Evolutionary conservation across 2,329 filamentous ascomycete species (phyloP).

Genomic region (Cordyceps cateniannulata): DNA sequence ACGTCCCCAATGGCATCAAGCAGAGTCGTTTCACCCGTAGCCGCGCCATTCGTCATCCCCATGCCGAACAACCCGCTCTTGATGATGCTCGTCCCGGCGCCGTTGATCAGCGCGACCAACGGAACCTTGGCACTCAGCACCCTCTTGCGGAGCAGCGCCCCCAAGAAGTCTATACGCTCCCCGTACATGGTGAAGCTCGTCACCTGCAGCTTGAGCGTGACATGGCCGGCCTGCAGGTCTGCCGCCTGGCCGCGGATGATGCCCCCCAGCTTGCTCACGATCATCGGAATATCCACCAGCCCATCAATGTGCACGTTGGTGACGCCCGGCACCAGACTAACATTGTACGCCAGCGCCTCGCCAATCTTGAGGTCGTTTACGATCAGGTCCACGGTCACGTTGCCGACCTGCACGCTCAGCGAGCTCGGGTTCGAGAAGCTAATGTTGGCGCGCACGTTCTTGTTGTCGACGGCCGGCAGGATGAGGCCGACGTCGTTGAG

Average conservation of each 20-base stretch:
- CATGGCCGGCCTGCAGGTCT: background rate
- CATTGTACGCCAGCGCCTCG: background rate
- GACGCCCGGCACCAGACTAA: background rate
- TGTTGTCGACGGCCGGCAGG: background rate
- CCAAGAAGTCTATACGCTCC: constrained; percentile 2
- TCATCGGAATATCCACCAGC: background rate
- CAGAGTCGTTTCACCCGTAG: background rate
- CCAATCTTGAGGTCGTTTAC: background rate
- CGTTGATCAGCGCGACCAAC: constrained; percentile 2
- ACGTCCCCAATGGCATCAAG: constrained; percentile 3
- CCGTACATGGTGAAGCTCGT: constrained; percentile 3
- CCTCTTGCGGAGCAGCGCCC: background rate
- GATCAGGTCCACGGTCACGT: background rate
- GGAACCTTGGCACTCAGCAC: background rate
- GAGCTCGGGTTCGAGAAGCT: constrained; percentile 5
- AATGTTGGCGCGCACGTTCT: constrained; percentile 1
- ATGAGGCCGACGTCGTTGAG: background rate
- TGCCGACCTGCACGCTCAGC: background rate
- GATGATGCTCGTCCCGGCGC: background rate
- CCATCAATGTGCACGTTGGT: background rate
- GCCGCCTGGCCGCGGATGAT: background rate
- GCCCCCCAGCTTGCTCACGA: background rate
- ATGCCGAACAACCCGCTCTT: background rate
- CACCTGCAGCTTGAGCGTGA: background rate
- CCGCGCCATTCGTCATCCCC: background rate